phyloP scores from a whole-genome alignment of 768 basidiomycete species.

The Neoboletus magnificus region DNA sequence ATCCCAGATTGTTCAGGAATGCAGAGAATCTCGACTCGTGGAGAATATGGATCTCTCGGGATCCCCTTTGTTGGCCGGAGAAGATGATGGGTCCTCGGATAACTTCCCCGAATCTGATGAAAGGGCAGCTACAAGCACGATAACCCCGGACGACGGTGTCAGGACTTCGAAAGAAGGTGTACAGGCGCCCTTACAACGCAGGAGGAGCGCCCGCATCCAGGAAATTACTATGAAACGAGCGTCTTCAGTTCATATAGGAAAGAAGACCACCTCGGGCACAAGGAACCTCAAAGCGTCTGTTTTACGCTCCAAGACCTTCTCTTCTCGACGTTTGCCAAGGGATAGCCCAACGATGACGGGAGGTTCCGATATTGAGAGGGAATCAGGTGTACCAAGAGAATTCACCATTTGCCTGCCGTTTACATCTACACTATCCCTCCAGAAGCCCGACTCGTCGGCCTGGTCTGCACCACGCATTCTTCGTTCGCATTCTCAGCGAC shows the following conservation, averaged over 20 bases:
- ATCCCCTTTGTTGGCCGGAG: slow-evolving; percentile 18
- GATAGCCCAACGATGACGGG: background rate
- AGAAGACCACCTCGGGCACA: background rate
- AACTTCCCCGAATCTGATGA: background rate
- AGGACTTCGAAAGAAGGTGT: background rate
- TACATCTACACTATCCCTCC: slow-evolving; percentile 13
- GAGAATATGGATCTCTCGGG: slow-evolving; percentile 28
- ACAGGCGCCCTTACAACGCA: slow-evolving; percentile 7
- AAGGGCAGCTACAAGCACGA: background rate
- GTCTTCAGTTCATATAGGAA: slow-evolving; percentile 1
- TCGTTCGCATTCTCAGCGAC: slow-evolving; percentile 27
- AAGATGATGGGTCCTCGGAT: background rate
- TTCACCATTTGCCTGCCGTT: slow-evolving; percentile 26
- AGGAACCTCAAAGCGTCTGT: slow-evolving; percentile 6
- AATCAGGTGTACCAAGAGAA: slow-evolving; percentile 9
- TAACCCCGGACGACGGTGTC: background rate
- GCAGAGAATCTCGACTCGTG: slow-evolving; percentile 18
- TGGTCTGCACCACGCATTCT: slow-evolving; percentile 21
- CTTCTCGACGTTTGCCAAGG: background rate
- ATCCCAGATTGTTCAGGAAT: background rate
- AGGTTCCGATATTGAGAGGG: background rate
- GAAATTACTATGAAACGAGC: slow-evolving; percentile 12
- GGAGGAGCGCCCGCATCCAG: slow-evolving; percentile 25
- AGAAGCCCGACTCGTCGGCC: background rate
- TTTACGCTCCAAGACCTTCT: slow-evolving; percentile 10